phyloP scores from a whole-genome alignment of 2,329 filamentous ascomycete species.

The Fusarium sp. region DNA sequence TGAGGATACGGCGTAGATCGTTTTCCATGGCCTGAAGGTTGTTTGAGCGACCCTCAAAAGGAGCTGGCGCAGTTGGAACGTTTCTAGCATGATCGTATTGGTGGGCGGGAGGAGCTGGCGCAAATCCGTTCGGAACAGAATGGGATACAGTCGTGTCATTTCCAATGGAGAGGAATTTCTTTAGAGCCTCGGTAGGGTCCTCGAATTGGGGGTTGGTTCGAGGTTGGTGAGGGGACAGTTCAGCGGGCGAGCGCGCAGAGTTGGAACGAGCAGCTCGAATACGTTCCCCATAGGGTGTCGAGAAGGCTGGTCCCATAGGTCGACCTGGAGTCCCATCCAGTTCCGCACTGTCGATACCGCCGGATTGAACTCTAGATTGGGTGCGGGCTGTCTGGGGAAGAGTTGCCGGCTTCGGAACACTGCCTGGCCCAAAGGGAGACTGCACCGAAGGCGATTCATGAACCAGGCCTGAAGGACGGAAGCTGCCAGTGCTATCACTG shows the following conservation, averaged over 20 bases:
- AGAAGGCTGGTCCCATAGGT: conserved; percentile 73
- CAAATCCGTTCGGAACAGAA: conserved; percentile 31
- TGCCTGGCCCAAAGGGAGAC: conserved; percentile 48
- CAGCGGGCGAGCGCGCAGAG: conserved; percentile 39
- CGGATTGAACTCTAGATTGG: conserved; percentile 36
- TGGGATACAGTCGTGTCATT: conserved; percentile 40
- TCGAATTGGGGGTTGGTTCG: conserved; percentile 33
- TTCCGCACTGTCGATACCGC: conserved; percentile 59
- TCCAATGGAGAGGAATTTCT: conserved; percentile 65
- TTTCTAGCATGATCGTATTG: conserved; percentile 18
- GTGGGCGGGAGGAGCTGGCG: conserved; percentile 32
- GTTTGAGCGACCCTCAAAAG: conserved; percentile 26
- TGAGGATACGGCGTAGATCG: conserved; percentile 64
- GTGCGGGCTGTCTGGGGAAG: conserved; percentile 44
- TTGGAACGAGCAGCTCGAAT: conserved; percentile 64
- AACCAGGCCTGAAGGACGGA: conserved; percentile 53
- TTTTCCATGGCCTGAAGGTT: conserved; percentile 64
- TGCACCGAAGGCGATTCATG: conserved; percentile 65
- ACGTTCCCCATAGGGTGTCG: conserved; percentile 72
- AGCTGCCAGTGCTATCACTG: conserved; percentile 62
- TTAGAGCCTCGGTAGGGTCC: conserved; percentile 62
- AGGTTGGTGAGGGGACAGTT: conserved; percentile 22
- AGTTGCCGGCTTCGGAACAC: conserved; percentile 38
- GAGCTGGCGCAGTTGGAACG: conserved; percentile 5
- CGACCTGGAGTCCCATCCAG: conserved; percentile 68